Evolutionary conservation across 1,284 basidiomycete species (phyloP).

Genomic region (Puccinia sorghi): DNA sequence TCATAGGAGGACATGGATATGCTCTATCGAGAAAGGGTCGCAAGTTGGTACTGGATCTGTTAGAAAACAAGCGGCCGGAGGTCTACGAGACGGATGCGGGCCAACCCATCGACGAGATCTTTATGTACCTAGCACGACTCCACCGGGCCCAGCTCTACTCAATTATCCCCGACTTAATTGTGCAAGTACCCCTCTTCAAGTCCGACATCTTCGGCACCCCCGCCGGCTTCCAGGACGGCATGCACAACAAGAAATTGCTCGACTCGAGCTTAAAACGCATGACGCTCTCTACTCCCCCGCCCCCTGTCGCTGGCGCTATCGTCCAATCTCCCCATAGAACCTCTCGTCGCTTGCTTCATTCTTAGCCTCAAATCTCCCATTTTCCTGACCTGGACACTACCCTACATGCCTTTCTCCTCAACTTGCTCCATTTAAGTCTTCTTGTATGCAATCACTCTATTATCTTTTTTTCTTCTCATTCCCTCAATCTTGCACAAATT

Average conservation of each 20-base stretch:
- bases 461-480: no score
- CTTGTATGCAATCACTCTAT: no score
- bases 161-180: constrained; percentile 39
- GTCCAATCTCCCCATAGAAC: no score
- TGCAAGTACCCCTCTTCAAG: constrained; percentile 44
- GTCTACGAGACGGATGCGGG: constrained; percentile 36
- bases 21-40: constrained; percentile 40
- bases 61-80: constrained; percentile 39
- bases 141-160: constrained; percentile 33
- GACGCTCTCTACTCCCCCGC: no score
- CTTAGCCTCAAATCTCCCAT: no score
- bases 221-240: constrained; percentile 45
- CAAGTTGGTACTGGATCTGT: constrained; percentile 32
- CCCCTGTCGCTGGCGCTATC: no score
- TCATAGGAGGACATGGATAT: constrained; percentile 47
- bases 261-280: constrained; percentile 44
- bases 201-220: constrained; percentile 44
- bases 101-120: constrained; percentile 48
- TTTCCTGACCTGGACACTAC: no score
- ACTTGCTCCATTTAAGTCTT: no score
- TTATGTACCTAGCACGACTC: constrained; percentile 30
- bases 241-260: constrained; percentile 42
- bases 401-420: no score
- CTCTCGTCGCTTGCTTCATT: no score
- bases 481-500: no score